Evolutionary conservation across 2,329 filamentous ascomycete species (phyloP).

Genomic region (Sclerotinia subarctica): DNA sequence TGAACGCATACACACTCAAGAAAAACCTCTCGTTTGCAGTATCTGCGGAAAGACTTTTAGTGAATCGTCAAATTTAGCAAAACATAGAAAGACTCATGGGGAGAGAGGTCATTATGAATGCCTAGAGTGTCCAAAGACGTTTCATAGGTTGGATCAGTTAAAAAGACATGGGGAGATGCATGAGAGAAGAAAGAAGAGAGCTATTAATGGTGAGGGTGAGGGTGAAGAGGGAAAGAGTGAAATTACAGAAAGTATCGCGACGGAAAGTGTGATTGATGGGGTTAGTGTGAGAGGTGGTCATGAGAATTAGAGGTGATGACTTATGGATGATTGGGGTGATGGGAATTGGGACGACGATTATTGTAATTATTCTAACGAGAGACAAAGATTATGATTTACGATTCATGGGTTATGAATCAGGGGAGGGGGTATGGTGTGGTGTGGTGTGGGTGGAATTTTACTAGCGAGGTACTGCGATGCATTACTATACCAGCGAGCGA

Average conservation of each 20-base stretch:
- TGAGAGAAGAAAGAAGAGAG: conserved; percentile 13
- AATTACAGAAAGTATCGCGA: neutral
- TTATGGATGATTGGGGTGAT: neutral
- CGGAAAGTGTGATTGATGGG: neutral
- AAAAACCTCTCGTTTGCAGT: conserved; percentile 59
- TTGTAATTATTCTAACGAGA: neutral
- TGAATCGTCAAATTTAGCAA: conserved; percentile 65
- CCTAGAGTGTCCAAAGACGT: conserved; percentile 53
- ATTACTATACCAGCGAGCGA: neutral
- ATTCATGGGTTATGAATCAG: neutral
- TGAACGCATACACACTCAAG: conserved; percentile 61
- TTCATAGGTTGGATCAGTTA: conserved; percentile 59
- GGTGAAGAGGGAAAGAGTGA: conserved; percentile 7
- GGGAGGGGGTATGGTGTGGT: neutral
- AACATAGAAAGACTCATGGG: conserved; percentile 61
- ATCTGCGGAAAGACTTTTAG: conserved; percentile 58
- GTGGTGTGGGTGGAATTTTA: neutral
- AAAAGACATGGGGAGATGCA: conserved; percentile 50
- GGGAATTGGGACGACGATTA: neutral
- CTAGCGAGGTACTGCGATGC: neutral
- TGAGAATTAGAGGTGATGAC: no score
- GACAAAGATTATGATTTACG: conserved; percentile 4
- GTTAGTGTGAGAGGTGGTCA: neutral
- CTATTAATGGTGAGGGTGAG: neutral
- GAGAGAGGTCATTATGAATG: conserved; percentile 52